A percentile compares a stretch with the other conserved stretches of the same genome.
phyloP scores from a whole-genome alignment of 2,329 filamentous ascomycete species.

The Arthrobotrys iridis region DNA sequence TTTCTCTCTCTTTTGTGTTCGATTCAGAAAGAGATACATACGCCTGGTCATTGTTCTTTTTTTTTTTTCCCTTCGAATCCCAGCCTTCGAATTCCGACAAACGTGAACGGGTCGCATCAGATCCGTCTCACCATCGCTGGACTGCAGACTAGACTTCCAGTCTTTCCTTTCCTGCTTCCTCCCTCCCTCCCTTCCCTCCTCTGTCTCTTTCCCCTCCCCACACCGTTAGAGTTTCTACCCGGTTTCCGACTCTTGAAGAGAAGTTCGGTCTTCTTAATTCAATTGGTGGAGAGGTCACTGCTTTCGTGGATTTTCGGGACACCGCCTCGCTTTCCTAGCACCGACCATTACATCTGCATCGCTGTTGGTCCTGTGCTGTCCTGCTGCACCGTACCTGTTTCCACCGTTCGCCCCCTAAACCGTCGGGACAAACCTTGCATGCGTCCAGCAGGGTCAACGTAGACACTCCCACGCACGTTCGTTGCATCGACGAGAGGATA shows the following conservation, averaged over 20 bases:
- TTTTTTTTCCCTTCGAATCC: slow-evolving; percentile 50
- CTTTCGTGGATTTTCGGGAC: slow-evolving; percentile 13
- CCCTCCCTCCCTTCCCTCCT: slow-evolving; percentile 15
- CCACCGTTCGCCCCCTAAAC: neutral
- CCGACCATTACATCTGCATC: slow-evolving; percentile 12
- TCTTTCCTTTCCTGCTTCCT: slow-evolving; percentile 32
- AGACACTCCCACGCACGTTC: neutral
- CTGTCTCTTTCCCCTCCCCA: slow-evolving; percentile 25
- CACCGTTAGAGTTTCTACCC: slow-evolving; percentile 35
- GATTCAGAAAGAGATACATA: neutral
- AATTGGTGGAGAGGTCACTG: slow-evolving; percentile 35
- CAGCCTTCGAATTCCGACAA: slow-evolving; percentile 61
- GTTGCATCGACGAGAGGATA: neutral
- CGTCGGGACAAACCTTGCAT: slow-evolving; percentile 22
- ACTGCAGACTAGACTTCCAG: too few relatives aligned
- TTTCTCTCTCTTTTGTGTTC: neutral
- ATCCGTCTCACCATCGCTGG: slow-evolving; percentile 24
- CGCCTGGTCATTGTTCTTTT: slow-evolving; percentile 60
- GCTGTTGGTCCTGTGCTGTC: neutral
- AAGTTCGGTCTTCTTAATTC: slow-evolving; percentile 20
- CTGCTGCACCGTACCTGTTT: slow-evolving; percentile 19
- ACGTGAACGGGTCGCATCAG: slow-evolving; percentile 36
- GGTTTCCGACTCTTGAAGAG: slow-evolving; percentile 22
- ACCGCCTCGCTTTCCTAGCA: slow-evolving; percentile 8
- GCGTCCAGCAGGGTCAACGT: slow-evolving; percentile 11